phyloP scores from a whole-genome alignment of 768 basidiomycete species.

The Leccinellum albellum region DNA sequence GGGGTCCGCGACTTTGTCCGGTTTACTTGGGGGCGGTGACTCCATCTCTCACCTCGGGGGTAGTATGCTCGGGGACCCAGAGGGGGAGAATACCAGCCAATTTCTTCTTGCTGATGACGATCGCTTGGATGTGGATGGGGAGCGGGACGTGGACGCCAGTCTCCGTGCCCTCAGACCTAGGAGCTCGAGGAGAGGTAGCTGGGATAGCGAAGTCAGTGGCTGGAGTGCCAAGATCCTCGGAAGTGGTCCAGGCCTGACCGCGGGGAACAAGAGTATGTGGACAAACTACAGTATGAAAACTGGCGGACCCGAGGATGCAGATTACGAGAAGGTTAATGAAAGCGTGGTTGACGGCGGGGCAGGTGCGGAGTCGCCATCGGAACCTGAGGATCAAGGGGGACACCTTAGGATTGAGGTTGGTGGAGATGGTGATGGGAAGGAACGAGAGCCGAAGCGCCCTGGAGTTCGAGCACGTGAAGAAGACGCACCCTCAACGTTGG shows the following conservation, averaged over 20 bases:
- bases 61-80: constrained; percentile 50
- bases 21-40: constrained; percentile 48
- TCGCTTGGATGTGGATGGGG: constrained; percentile 44
- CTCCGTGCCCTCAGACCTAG: constrained; percentile 85
- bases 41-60: constrained; percentile 73
- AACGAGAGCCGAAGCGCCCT: constrained; percentile 1
- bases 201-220: constrained; percentile 85
- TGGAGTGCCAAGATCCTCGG: constrained; percentile 75
- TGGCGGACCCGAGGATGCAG: constrained; percentile 42
- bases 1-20: constrained; percentile 47
- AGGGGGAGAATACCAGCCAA: constrained; percentile 61
- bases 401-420: not conserved
- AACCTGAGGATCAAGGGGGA: constrained; percentile 7
- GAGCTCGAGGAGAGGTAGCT: constrained; percentile 83
- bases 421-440: constrained; percentile 4
- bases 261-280: constrained; percentile 57
- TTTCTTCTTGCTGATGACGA: constrained; percentile 67
- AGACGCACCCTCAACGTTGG: constrained; percentile 23
- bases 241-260: constrained; percentile 41
- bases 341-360: constrained; percentile 13
- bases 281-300: constrained; percentile 59
- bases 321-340: constrained; percentile 31
- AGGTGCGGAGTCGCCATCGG: constrained; percentile 6
- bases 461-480: constrained; percentile 13
- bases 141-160: constrained; percentile 79